Percentiles rank a stretch among this genome's conserved stretches.
Conservation (phyloP, 345 rosid genomes). For the Ceriops tagal region DNA sequence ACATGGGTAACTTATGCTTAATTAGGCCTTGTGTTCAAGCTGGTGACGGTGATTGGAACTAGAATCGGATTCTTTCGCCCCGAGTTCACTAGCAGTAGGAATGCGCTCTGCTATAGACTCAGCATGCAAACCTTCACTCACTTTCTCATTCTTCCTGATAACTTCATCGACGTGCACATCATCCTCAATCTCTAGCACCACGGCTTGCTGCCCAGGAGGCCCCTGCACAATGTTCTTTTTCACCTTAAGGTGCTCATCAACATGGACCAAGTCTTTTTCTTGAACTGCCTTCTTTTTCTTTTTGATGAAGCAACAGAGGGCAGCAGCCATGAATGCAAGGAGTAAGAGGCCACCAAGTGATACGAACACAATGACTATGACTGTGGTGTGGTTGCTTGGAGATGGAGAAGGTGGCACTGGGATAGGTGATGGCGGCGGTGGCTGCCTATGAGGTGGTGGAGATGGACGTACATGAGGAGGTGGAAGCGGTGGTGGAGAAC, state of each 20-base stretch:
- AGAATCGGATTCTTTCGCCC: slow-evolving; percentile 13
- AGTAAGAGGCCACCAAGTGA: slow-evolving; percentile 55
- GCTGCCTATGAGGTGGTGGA: slow-evolving; percentile 17
- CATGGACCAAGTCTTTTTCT: slow-evolving; percentile 29
- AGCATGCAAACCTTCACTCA: slow-evolving; percentile 17
- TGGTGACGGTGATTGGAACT: slow-evolving; percentile 11
- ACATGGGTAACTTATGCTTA: not conserved
- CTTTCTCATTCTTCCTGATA: slow-evolving; percentile 35
- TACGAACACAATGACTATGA: slow-evolving; percentile 50
- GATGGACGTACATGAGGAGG: slow-evolving; percentile 19
- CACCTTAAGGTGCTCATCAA: slow-evolving; percentile 55
- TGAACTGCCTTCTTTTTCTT: slow-evolving; percentile 38
- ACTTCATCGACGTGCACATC: slow-evolving; percentile 46
- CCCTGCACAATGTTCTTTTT: slow-evolving; percentile 53
- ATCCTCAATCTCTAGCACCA: slow-evolving; percentile 51
- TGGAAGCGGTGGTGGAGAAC: slow-evolving; percentile 18
- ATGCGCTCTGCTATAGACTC: slow-evolving; percentile 3
- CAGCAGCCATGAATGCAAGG: slow-evolving; percentile 44
- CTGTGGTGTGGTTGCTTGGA: slow-evolving; percentile 42
- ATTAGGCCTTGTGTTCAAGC: slow-evolving; percentile 17
- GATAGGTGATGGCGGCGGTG: slow-evolving; percentile 15
- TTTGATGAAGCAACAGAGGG: slow-evolving; percentile 41
- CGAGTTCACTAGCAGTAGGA: slow-evolving; percentile 1
- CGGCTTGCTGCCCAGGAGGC: slow-evolving; percentile 43
- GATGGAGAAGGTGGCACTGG: slow-evolving; percentile 30